Evolutionary conservation across 176 grass and related monocot species (phyloP), one percentile per base, ranked within the genome.

Genomic region (Puya raimondii): DNA sequence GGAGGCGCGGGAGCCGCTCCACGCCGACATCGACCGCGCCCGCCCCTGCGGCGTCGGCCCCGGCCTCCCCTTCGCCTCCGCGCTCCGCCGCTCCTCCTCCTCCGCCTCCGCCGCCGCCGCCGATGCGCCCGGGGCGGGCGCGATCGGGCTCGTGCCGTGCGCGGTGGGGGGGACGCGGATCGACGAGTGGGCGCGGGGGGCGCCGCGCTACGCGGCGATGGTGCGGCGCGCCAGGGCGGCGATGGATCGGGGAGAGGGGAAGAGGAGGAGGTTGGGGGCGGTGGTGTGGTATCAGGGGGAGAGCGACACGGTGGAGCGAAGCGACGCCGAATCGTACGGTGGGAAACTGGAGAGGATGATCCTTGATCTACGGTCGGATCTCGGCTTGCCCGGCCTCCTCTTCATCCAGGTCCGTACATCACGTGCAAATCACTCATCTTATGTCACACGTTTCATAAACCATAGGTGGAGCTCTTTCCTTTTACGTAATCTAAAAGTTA

Each of bases 281-380:
- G 79, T 97, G 64, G 64, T 97, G 12, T 97, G 93, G 93, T 92
- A 85, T 79, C 93, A 92, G 80, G 93, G 92, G 68, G 89, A 97
- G 86, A 92, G 86, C 52, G 93, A 97, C 65, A 97, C 93, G 54
- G 64, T 92, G 63, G 63, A 68, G 51, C 63, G 64, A 2, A 82
- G 79, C 51, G 89, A 97, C 65, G 93, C 93, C 3, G 81, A 47
- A 2, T 69, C 86, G 3, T 92, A 97, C 65, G 71, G 70, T 13
- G 74, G 17, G 48, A 87, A 81, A 58, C 89, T 97, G 89, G 86
- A 92, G 69, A 83, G 58, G 23, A 70, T 97, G 23, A 83, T 97
- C 27, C 61, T 18, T 69, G 83, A 97, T 77, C 58, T 97, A 66
- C 79, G 93, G 71, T 81, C 68, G 10, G 93, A 97, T 87, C 81